Evolutionary conservation across 257 asterid species (phyloP).

Genomic region (Leptodermis oblonga): DNA sequence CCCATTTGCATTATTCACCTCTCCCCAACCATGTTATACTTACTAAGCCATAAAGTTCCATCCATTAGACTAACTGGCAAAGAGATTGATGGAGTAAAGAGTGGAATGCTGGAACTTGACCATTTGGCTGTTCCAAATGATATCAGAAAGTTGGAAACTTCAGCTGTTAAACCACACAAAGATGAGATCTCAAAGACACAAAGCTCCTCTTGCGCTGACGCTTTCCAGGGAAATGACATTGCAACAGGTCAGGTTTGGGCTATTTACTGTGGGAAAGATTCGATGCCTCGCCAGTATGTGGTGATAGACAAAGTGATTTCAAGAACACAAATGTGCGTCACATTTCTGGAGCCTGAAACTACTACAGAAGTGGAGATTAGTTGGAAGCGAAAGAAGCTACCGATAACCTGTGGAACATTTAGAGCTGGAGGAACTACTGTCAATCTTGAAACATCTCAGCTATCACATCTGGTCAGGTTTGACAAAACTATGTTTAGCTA

Average conservation of each 20-base stretch:
- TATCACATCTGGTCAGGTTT: slow-evolving; percentile 17
- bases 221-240: slow-evolving; percentile 3
- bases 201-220: background rate
- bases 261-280: slow-evolving; percentile 14
- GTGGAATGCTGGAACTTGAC: slow-evolving; percentile 25
- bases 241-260: slow-evolving; percentile 19
- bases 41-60: slow-evolving; percentile 17
- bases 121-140: slow-evolving; percentile 13
- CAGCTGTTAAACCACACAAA: background rate
- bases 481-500: slow-evolving; percentile 4
- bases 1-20: background rate
- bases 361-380: background rate
- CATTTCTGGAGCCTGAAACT: slow-evolving; percentile 13
- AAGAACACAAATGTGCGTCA: background rate
- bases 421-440: slow-evolving; percentile 13
- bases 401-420: slow-evolving; percentile 17
- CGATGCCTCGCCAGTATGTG: slow-evolving; percentile 21
- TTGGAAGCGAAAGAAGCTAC: slow-evolving; percentile 14
- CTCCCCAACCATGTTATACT: slow-evolving; percentile 16
- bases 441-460: slow-evolving; percentile 5
- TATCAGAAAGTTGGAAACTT: background rate
- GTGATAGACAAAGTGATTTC: slow-evolving; percentile 12
- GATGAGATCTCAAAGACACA: background rate
- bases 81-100: slow-evolving; percentile 16
- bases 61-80: slow-evolving; percentile 14